Evolutionary conservation across 192 early-diverging fungal genomes (phyloP).

Genomic region (Rhizoclosmatium sp.): DNA sequence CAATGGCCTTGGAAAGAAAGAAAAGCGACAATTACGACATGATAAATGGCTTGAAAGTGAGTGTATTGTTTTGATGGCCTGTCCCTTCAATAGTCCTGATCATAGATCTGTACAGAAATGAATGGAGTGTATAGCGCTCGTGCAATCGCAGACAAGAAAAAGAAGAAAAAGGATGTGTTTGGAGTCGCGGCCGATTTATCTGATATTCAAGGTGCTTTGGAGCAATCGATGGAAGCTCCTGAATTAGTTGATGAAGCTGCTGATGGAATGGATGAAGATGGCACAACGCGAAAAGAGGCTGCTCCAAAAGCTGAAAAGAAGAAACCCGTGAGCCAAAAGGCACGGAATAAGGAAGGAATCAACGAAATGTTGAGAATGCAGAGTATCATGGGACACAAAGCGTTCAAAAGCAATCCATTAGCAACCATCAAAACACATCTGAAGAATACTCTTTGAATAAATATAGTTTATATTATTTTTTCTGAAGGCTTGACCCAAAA

Average conservation of each 20-base stretch:
- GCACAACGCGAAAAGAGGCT: background rate
- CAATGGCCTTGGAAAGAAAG: conserved; percentile 10
- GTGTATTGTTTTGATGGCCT: background rate
- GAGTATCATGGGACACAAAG: conserved; percentile 10
- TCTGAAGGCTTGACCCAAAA: no score
- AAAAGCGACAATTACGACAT: background rate
- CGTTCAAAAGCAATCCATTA: conserved; percentile 25
- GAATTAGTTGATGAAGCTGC: background rate
- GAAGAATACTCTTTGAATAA: conserved; percentile 16
- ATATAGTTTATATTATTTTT: no score
- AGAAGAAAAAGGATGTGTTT: conserved; percentile 13
- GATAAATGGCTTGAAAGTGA: conserved; percentile 33
- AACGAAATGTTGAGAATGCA: conserved; percentile 31
- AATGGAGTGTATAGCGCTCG: background rate
- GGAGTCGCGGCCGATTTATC: conserved; percentile 24
- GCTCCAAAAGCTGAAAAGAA: background rate
- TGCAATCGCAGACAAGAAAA: conserved; percentile 13
- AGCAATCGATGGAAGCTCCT: background rate
- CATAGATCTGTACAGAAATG: background rate
- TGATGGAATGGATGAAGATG: background rate
- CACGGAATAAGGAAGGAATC: conserved; percentile 14
- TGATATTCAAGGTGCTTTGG: conserved; percentile 2
- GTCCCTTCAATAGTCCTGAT: background rate
- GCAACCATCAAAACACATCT: conserved; percentile 24
- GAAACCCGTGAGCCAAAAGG: conserved; percentile 18